Base-by-base conservation (phyloP, 495 filamentous ascomycete genomes). In the Penicillium ucsense region DNA sequence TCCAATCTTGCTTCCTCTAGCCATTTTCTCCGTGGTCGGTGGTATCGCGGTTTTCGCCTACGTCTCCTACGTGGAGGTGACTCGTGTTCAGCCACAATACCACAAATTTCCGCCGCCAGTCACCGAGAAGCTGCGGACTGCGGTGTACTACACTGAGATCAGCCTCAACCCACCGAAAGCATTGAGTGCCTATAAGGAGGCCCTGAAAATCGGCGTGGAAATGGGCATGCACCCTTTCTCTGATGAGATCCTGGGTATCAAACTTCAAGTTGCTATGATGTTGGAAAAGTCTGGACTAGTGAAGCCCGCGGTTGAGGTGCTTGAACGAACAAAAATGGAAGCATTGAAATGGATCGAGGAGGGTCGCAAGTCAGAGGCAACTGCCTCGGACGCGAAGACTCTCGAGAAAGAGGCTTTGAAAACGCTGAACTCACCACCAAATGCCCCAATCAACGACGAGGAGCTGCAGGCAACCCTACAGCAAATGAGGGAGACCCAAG, bases 221-320 rank as follows among this genome's bases (percentile, higher is more conserved):
- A 53, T 83, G 37, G 78, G 79, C 0, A 81, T 99, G 69, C 86
- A 96, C 62, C 85, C 85, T 3, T 92, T 88, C 55, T 86, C 84
- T 3, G 85, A 95, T 49, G 92, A 95, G 56, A 79, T 96, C 9
- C 70, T 95, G 41, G 92, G 92, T 1, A 78, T 99, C 12, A 92
- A 87, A 67, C 78, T 95, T 31, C 81, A 88, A 64, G 63, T 95
- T 4, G 82, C 87, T 3, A 73, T 71, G 9, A 79, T 94, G 71
- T 69, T 94, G 52, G 87, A 95, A 69, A 83, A 85, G 61, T 72
- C 83, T 4, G 74, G 81, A 12, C 66, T 82, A 48, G 78, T 77
- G 46, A 69, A 76, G 38, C 79, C 80, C 47, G 81, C 88, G 0
- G 78, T 84, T 38, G 73, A 85, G 41, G 78, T 94, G 6, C 64